Evolutionary conservation across 2,329 filamentous ascomycete genomes (phyloP).

Genomic region (Verticillium zaregamsianum): DNA sequence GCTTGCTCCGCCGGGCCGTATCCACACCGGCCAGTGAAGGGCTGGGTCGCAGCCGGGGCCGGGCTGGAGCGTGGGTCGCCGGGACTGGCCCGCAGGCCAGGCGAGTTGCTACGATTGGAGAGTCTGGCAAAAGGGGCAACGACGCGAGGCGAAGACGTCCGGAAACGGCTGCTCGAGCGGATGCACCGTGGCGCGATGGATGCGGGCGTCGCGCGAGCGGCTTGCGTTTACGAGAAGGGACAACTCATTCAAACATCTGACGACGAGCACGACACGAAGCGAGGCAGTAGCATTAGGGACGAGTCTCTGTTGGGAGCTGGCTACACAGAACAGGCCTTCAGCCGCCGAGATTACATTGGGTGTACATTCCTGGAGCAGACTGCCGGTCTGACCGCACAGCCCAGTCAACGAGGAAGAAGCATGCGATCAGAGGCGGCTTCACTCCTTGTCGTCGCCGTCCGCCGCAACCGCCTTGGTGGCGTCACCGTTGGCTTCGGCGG

Average conservation of each 20-base stretch:
- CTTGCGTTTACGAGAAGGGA: too few species aligned
- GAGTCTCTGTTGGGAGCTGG: neutral
- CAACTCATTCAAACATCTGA: neutral
- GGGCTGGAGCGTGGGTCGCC: neutral
- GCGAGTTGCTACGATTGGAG: neutral
- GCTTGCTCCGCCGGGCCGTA: neutral
- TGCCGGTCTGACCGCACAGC: neutral
- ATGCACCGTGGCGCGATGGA: neutral
- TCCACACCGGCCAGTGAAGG: neutral
- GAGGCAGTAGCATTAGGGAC: neutral
- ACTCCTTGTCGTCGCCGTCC: conserved; percentile 13
- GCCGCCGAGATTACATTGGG: neutral
- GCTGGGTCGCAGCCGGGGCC: neutral
- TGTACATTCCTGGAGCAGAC: neutral
- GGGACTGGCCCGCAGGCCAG: neutral
- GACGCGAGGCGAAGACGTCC: neutral
- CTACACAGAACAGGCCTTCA: neutral
- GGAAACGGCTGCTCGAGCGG: neutral
- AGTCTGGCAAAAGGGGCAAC: neutral
- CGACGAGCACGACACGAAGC: neutral
- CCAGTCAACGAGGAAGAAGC: neutral
- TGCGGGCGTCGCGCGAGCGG: too few species aligned
- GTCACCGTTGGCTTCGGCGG: conserved; percentile 19
- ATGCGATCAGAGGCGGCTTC: neutral
- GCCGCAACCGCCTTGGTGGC: conserved; percentile 14